Evolutionary conservation across 441 rosid species (phyloP).

Genomic region (Pelargonium cotyledonis): DNA sequence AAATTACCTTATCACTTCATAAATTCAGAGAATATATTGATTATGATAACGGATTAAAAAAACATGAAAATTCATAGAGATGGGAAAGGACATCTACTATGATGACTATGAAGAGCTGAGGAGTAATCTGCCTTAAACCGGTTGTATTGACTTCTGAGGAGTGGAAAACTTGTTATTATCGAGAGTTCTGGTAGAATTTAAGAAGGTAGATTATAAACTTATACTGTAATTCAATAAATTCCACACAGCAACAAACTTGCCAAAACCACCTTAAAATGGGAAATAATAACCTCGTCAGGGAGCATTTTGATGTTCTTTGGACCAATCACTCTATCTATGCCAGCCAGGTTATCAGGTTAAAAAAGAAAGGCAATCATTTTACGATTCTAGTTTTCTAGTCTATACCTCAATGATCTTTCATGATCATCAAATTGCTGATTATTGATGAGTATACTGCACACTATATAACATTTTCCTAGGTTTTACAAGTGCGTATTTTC

Average conservation of each 20-base stretch:
- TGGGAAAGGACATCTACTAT: neutral
- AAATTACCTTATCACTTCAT: constrained; percentile 5
- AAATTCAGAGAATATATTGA: neutral
- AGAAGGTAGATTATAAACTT: neutral
- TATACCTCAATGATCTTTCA: too few species aligned
- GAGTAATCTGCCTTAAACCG: neutral
- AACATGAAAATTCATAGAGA: constrained; percentile 6
- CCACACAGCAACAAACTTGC: neutral
- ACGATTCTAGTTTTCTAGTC: too few species aligned
- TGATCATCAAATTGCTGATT: too few species aligned
- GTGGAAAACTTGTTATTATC: neutral
- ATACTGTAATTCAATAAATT: neutral
- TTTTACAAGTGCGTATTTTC: too few species aligned
- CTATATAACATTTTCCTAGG: too few species aligned
- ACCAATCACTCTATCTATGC: too few species aligned
- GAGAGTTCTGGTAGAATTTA: neutral
- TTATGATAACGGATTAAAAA: neutral
- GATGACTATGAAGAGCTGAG: neutral
- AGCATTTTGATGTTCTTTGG: too few species aligned
- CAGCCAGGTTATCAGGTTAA: too few species aligned
- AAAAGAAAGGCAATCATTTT: too few species aligned
- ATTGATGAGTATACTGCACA: too few species aligned
- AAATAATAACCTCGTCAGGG: neutral
- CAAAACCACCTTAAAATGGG: neutral
- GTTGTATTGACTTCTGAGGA: neutral